Percentiles rank a stretch among this genome's conserved stretches.
Evolutionary conservation across 1,284 basidiomycete species (phyloP).

Genomic region (Leccinum griseonigrum): DNA sequence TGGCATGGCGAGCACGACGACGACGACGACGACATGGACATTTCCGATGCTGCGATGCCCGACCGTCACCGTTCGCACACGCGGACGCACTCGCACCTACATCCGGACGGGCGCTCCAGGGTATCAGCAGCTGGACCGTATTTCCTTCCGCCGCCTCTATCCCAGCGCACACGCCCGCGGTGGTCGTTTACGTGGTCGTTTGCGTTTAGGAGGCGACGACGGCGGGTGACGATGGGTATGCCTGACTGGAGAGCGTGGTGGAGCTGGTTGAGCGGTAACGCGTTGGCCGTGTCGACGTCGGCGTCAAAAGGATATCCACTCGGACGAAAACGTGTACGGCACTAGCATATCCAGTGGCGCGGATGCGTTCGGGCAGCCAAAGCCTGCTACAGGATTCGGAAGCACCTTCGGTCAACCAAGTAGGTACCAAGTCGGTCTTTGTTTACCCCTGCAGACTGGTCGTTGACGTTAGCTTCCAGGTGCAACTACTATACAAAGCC

Average conservation of each 20-base stretch:
- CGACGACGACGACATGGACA: slow-evolving; percentile 9
- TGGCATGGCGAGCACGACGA: slow-evolving; percentile 19
- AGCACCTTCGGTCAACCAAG: slow-evolving; percentile 30
- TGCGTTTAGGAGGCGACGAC: slow-evolving; percentile 40
- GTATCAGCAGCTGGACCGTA: slow-evolving; percentile 10
- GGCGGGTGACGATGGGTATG: slow-evolving; percentile 38
- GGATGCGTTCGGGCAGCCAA: slow-evolving; percentile 37
- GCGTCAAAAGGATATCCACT: background rate
- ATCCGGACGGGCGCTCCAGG: background rate
- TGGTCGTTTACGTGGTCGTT: slow-evolving; percentile 37
- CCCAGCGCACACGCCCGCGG: slow-evolving; percentile 14
- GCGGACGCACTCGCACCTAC: background rate
- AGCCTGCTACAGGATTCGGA: slow-evolving; percentile 41
- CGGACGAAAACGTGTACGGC: slow-evolving; percentile 9
- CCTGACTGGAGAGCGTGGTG: slow-evolving; percentile 28
- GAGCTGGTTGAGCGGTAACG: slow-evolving; percentile 5
- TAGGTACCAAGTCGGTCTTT: slow-evolving; percentile 9
- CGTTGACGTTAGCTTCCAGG: slow-evolving; percentile 16
- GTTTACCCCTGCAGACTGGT: background rate
- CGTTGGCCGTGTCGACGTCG: background rate
- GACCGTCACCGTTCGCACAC: background rate
- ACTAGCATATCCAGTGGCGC: slow-evolving; percentile 40
- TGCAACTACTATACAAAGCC: slow-evolving; percentile 39
- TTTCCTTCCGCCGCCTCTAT: slow-evolving; percentile 27
- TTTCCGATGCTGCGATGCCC: background rate